These are phyloP conservation scores for Hysterium pulicare DNA, from an alignment of 2,329 filamentous ascomycete genomes.

Conservation along the genomic window DNA sequence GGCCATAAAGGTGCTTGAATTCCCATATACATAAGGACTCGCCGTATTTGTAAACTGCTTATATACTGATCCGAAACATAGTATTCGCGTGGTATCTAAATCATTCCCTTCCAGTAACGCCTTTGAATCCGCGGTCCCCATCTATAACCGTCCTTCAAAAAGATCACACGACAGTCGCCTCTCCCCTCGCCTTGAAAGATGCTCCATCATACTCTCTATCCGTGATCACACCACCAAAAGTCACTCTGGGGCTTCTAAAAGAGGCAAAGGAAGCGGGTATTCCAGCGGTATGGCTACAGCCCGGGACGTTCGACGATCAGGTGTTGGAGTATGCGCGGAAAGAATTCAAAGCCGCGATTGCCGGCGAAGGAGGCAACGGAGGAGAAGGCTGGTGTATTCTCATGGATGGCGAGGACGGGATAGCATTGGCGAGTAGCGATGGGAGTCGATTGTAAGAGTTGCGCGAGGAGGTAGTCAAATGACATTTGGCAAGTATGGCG, in stretches of 20 bases:
- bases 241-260: slow-evolving; percentile 69
- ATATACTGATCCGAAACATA: too few species aligned
- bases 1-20: slow-evolving; percentile 80
- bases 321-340: slow-evolving; percentile 66
- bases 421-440: slow-evolving; percentile 33
- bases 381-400: slow-evolving; percentile 41
- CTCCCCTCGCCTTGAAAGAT: slow-evolving; percentile 59
- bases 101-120: slow-evolving; percentile 72
- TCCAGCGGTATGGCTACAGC: slow-evolving; percentile 81
- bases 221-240: slow-evolving; percentile 79
- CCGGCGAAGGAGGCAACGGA: slow-evolving; percentile 40
- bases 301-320: slow-evolving; percentile 78
- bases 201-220: slow-evolving; percentile 69
- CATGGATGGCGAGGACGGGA: slow-evolving; percentile 39
- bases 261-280: slow-evolving; percentile 75
- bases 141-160: slow-evolving; percentile 61
- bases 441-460: slow-evolving; percentile 26
- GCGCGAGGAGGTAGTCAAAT: not conserved
- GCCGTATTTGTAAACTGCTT: not conserved
- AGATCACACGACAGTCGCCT: slow-evolving; percentile 62
- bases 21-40: not conserved
- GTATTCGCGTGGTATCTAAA: slow-evolving; percentile 87
- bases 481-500: slow-evolving; percentile 21
- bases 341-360: slow-evolving; percentile 68
- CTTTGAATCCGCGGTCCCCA: slow-evolving; percentile 72